phyloP scores from a whole-genome alignment of 2,329 filamentous ascomycete genomes.

The Albifimbria verrucaria region DNA sequence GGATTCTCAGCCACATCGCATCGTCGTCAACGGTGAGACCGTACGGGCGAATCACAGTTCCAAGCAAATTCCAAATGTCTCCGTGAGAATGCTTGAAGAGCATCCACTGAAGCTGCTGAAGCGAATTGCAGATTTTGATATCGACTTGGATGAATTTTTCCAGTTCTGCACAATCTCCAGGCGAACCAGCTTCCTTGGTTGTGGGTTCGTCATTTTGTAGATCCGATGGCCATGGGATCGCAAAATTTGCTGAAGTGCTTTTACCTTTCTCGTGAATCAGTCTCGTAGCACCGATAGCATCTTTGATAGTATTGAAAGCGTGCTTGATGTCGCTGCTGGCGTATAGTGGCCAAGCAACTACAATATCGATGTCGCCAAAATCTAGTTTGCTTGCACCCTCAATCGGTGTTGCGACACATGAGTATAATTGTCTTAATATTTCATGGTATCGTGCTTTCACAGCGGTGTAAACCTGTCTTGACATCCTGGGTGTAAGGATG shows the following conservation, averaged over 20 bases:
- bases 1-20: constrained; percentile 63
- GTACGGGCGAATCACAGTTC: constrained; percentile 58
- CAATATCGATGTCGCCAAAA: constrained; percentile 72
- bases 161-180: neutral
- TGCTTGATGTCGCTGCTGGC: constrained; percentile 6
- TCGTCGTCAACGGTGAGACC: constrained; percentile 64
- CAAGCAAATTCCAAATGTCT: constrained; percentile 66
- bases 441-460: constrained; percentile 44
- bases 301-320: constrained; percentile 27
- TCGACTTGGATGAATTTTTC: constrained; percentile 63
- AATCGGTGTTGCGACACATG: constrained; percentile 55
- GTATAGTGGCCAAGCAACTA: constrained; percentile 43
- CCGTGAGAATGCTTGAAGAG: constrained; percentile 68
- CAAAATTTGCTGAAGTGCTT: constrained; percentile 39
- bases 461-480: constrained; percentile 49
- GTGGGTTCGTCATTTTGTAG: constrained; percentile 2
- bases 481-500: constrained; percentile 65
- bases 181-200: neutral
- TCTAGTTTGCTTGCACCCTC: constrained; percentile 67
- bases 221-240: constrained; percentile 50
- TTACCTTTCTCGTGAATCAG: constrained; percentile 24
- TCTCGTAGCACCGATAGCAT: constrained; percentile 42
- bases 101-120: constrained; percentile 54
- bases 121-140: constrained; percentile 49
- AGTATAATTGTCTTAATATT: constrained; percentile 49